These are phyloP conservation scores for Trifolium pratense DNA, from an alignment of 306 rosid species.

Conservation along the genomic window DNA sequence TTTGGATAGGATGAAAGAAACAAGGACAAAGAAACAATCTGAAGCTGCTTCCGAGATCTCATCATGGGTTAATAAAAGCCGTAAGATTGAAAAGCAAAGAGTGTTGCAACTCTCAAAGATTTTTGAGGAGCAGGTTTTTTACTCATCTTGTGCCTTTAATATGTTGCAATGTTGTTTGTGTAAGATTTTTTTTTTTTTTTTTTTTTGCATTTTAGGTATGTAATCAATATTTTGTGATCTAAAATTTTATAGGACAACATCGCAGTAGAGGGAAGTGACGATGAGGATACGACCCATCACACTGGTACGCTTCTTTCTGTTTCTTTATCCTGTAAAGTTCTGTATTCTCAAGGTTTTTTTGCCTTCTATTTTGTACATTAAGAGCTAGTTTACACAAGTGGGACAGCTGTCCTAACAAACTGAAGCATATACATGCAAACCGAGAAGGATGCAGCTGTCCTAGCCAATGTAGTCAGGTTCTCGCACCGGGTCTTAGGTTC, in stretches of 20 bases:
- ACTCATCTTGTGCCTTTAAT: background rate
- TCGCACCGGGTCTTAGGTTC: no score
- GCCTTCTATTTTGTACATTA: background rate
- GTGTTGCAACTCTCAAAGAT: slow-evolving; percentile 81
- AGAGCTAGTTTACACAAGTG: background rate
- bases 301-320: slow-evolving; percentile 51
- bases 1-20: slow-evolving; percentile 75
- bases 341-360: background rate
- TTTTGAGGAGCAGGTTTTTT: slow-evolving; percentile 90
- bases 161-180: background rate
- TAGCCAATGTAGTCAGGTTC: no score
- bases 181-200: background rate
- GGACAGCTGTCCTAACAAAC: background rate
- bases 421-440: background rate
- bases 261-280: slow-evolving; percentile 80
- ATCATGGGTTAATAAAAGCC: slow-evolving; percentile 84
- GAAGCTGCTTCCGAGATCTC: slow-evolving; percentile 72
- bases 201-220: slow-evolving; percentile 26
- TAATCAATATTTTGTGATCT: slow-evolving; percentile 24
- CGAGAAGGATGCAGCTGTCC: background rate
- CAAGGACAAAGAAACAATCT: slow-evolving; percentile 70
- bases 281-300: slow-evolving; percentile 59
- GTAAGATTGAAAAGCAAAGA: slow-evolving; percentile 77
- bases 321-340: slow-evolving; percentile 10
- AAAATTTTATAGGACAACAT: slow-evolving; percentile 74